A percentile compares a stretch with the other conserved stretches of the same genome.
Conservation (phyloP, 768 basidiomycete species). For the Tremella yokohamensis region DNA sequence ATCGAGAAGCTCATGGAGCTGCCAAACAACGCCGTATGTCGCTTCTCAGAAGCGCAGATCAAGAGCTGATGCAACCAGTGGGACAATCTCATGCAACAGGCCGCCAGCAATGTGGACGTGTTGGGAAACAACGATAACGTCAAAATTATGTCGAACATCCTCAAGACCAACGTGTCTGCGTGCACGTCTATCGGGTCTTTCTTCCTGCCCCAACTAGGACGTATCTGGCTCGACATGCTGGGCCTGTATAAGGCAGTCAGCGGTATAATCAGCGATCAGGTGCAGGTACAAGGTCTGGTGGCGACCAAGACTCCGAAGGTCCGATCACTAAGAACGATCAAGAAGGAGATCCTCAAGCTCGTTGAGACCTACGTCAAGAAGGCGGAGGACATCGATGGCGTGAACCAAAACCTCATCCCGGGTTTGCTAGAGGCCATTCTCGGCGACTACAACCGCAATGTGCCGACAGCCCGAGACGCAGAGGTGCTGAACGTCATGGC, state of each 20-base stretch:
- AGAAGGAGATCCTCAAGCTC: slow-evolving; percentile 94
- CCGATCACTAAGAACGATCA: slow-evolving; percentile 87
- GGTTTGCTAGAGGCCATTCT: slow-evolving; percentile 92
- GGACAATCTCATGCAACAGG: slow-evolving; percentile 96
- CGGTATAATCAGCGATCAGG: slow-evolving; percentile 88
- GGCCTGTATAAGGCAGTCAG: slow-evolving; percentile 97
- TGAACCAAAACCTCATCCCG: slow-evolving; percentile 88
- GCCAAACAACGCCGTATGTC: slow-evolving; percentile 86
- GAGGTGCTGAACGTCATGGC: slow-evolving; percentile 98
- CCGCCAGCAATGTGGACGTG: slow-evolving; percentile 85
- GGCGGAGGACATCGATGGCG: slow-evolving; percentile 91
- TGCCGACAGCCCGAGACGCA: slow-evolving; percentile 87
- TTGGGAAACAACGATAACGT: slow-evolving; percentile 86
- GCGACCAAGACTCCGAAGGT: slow-evolving; percentile 97
- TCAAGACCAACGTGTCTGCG: slow-evolving; percentile 97
- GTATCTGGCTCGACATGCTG: slow-evolving; percentile 96
- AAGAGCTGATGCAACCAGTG: slow-evolving; percentile 59
- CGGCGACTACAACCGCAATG: slow-evolving; percentile 94
- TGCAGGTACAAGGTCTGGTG: slow-evolving; percentile 78
- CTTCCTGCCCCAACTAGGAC: slow-evolving; percentile 93
- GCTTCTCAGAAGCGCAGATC: not conserved
- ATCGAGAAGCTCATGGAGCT: slow-evolving; percentile 94
- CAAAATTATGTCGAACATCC: slow-evolving; percentile 90
- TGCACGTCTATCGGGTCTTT: slow-evolving; percentile 95
- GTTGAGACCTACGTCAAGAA: slow-evolving; percentile 98